Evolutionary conservation across 257 asterid species (phyloP).

Genomic region (Linaria vulgaris): DNA sequence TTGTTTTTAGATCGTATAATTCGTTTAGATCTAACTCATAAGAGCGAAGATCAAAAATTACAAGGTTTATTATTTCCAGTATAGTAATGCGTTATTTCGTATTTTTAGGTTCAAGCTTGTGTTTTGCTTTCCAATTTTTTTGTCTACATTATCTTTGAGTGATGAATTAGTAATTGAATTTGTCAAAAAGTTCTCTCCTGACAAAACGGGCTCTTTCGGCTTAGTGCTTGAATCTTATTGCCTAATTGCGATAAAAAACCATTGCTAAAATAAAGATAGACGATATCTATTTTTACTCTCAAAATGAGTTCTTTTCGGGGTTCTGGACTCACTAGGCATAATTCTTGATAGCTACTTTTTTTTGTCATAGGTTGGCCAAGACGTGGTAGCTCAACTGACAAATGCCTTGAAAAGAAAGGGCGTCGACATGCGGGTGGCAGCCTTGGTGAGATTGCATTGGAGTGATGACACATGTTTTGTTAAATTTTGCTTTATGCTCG

Average conservation of each 20-base stretch:
- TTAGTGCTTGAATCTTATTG: background rate
- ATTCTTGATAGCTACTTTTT: background rate
- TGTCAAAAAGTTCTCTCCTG: background rate
- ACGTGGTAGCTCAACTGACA: conserved; percentile 67
- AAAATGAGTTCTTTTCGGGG: background rate
- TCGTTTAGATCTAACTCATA: too few species aligned
- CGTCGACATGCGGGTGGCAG: conserved; percentile 70
- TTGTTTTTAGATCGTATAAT: too few species aligned
- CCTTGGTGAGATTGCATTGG: conserved; percentile 51
- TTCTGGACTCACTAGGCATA: background rate
- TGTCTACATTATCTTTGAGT: background rate
- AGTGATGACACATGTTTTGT: background rate
- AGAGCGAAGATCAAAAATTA: too few species aligned
- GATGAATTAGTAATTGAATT: background rate
- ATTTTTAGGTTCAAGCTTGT: background rate
- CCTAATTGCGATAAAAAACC: background rate
- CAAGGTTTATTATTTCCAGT: too few species aligned
- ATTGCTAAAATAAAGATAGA: too few species aligned
- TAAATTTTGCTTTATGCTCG: background rate
- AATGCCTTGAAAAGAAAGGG: conserved; percentile 76
- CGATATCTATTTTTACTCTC: background rate
- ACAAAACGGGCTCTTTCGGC: background rate
- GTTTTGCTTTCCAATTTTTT: background rate
- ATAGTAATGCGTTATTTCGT: too few species aligned
- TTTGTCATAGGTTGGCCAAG: conserved; percentile 69